Evolutionary conservation across 495 filamentous ascomycete species (phyloP), one percentile per base, ranked within the genome.

Genomic region (Immersiella caudata): DNA sequence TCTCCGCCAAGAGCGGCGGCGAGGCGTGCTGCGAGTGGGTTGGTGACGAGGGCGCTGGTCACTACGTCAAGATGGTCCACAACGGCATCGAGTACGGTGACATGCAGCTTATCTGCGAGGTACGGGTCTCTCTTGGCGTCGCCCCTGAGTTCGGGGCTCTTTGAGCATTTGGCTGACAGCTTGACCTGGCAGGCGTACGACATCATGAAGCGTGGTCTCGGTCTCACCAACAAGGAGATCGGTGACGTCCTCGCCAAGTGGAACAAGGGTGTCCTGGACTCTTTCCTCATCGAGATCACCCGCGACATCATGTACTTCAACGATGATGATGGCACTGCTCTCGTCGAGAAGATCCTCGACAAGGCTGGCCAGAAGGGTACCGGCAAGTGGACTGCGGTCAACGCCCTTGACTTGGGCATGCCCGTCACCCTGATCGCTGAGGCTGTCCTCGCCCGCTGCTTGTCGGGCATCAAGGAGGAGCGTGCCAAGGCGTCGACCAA

Each of bases 31-130:
- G 95, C 79, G 94, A 99, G 81, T 99, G 95, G 95, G 95, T 98
- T 71, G 95, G 95, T 85, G 95, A 99, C 84, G 93, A 97, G 79
- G 95, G 95, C 86, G 90, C 95, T 78, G 95, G 95, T 68, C 95
- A 99, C 88, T 99, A 97, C 86, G 94, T 99, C 84, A 99, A 99
- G 90, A 99, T 99, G 96, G 95, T 99, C 67, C 95, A 99, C 90
- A 99, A 99, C 80, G 95, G 95, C 87, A 99, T 99, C 76, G 95
- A 99, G 84, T 99, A 99, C 78, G 95, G 95, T 89, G 95, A 99
- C 82, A 99, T 99, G 95, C 95, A 99, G 87, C 85, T 99, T 78
- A 99, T 99, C 80, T 96, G 91, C 82, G 95, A 99, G 90, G 95
- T 97, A 80, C 55, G 84, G 69, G 22, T 8, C 29, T 8, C 8